Evolutionary conservation across 768 basidiomycete genomes (phyloP).

Genomic region (Leccinum disarticulatum): DNA sequence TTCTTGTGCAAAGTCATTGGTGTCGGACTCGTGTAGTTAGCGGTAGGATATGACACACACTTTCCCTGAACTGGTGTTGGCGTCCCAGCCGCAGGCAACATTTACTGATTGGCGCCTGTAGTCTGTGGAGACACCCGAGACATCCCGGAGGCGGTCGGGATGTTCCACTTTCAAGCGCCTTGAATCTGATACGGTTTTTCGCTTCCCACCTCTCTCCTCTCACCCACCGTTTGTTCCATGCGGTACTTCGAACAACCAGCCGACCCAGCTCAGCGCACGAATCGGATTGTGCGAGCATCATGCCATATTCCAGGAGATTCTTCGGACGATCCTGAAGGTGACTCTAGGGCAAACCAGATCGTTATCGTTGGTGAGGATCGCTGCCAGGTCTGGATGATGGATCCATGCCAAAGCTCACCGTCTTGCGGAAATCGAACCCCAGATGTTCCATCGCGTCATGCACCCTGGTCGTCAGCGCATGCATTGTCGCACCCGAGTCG

Average conservation of each 20-base stretch:
- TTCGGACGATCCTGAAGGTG: background rate
- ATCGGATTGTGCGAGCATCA: background rate
- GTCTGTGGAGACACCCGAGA: background rate
- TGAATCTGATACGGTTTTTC: background rate
- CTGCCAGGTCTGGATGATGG: too few species aligned
- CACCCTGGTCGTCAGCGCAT: background rate
- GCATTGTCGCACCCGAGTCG: too few species aligned
- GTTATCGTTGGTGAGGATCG: background rate
- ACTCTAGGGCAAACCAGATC: background rate
- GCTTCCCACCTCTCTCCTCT: background rate
- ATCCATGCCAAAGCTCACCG: background rate
- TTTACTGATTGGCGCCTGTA: background rate
- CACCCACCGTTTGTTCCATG: background rate
- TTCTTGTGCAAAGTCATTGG: too few species aligned
- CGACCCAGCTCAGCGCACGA: background rate
- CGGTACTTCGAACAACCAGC: background rate
- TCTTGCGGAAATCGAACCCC: background rate
- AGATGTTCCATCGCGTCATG: background rate
- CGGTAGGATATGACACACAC: too few species aligned
- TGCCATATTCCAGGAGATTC: background rate
- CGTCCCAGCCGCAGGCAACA: background rate
- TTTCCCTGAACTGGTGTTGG: background rate
- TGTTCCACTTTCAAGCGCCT: background rate
- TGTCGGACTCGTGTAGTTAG: too few species aligned
- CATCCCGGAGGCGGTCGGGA: background rate